These are phyloP conservation scores for Colletotrichum destructivum DNA, from an alignment of 2,329 filamentous ascomycete genomes.

Conservation along the genomic window DNA sequence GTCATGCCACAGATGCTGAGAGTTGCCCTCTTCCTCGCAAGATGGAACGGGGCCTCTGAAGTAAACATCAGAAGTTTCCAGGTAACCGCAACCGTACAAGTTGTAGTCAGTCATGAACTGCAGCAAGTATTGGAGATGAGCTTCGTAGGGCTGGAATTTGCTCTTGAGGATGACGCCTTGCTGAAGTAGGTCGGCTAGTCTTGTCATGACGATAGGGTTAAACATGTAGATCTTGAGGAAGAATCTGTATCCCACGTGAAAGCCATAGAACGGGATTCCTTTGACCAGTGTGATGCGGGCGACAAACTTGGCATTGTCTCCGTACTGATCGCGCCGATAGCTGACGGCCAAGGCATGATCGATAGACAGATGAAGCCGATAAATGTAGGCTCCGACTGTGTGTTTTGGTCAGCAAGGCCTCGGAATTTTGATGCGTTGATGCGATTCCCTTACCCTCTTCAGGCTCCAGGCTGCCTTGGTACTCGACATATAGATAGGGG, in stretches of 20 bases:
- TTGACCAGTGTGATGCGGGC: conserved; percentile 94
- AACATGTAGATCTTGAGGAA: conserved; percentile 97
- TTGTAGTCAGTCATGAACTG: conserved; percentile 99
- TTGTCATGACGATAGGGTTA: conserved; percentile 88
- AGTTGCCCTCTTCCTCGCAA: conserved; percentile 72
- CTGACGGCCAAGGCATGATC: conserved; percentile 91
- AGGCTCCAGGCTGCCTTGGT: conserved; percentile 76
- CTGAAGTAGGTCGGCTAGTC: conserved; percentile 87
- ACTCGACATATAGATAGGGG: conserved; percentile 95
- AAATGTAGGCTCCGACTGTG: conserved; percentile 81
- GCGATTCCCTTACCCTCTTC: conserved; percentile 72
- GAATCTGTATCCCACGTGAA: conserved; percentile 90
- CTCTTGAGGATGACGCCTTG: conserved; percentile 90
- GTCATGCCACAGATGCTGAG: conserved; percentile 84
- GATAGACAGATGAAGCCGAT: conserved; percentile 85
- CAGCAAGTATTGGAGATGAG: conserved; percentile 90
- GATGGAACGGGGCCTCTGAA: conserved; percentile 85
- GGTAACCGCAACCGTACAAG: conserved; percentile 91
- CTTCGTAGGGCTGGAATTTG: conserved; percentile 92
- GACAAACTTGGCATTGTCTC: conserved; percentile 79
- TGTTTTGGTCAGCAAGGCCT: conserved; percentile 19
- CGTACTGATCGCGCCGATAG: conserved; percentile 83
- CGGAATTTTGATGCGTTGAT: not conserved
- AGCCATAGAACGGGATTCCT: conserved; percentile 95
- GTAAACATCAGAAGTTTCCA: conserved; percentile 78